A percentile compares a stretch with the other conserved stretches of the same genome.
Conservation (phyloP, 768 basidiomycete genomes). For the Lentinula detonsa region DNA sequence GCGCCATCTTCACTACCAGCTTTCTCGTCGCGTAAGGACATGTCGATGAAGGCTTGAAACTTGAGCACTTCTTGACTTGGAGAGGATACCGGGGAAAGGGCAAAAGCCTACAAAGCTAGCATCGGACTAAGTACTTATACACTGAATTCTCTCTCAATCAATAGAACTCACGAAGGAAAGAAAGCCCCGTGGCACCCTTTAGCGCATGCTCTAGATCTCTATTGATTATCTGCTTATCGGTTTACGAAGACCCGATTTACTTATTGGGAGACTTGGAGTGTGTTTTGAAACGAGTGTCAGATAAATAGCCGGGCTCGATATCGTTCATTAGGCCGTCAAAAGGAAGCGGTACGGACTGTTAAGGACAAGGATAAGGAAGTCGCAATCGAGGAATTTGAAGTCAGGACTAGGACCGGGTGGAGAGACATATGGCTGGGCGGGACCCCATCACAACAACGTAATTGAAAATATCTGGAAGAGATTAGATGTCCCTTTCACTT, state of each 20-base stretch:
- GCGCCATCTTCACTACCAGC: conserved; percentile 1
- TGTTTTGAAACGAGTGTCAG: background rate
- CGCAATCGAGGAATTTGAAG: background rate
- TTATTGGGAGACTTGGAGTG: background rate
- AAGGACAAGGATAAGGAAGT: background rate
- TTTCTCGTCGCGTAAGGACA: conserved; percentile 2
- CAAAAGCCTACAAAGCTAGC: background rate
- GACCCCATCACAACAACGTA: background rate
- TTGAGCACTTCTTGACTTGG: background rate
- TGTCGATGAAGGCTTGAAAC: background rate
- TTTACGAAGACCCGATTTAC: background rate
- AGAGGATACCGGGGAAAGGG: background rate
- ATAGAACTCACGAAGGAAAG: background rate
- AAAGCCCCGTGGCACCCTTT: background rate
- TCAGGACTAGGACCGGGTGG: background rate
- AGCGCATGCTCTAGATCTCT: background rate
- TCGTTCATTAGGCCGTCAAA: background rate
- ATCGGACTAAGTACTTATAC: background rate
- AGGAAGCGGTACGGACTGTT: background rate
- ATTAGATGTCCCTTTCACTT: background rate
- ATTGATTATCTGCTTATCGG: background rate
- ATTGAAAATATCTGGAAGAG: background rate
- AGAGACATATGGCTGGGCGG: background rate
- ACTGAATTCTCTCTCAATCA: background rate
- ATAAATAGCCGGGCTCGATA: background rate